Conservation (phyloP, 306 rosid species). For the cucumber (Cucumis sativus) region Cucumber_9930_V3 NC_026655.2:22561501-22562000, state of each 20-base stretch:
- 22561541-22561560: background rate
- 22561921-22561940: conserved; percentile 43
- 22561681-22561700: conserved; percentile 77
- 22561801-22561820: conserved; percentile 62
- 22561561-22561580: background rate
- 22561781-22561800: conserved; percentile 43
- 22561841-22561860: conserved; percentile 39
- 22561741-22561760: conserved; percentile 17
- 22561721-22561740: conserved; percentile 25
- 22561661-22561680: conserved; percentile 50
- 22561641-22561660: conserved; percentile 64
- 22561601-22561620: background rate
- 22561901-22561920: conserved; percentile 72
- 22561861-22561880: conserved; percentile 67
- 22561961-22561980: conserved; percentile 27
- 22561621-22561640: conserved; percentile 3
- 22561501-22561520: background rate
- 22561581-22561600: background rate
- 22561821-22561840: conserved; percentile 73
- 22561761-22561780: conserved; percentile 23
- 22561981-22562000: conserved; percentile 49
- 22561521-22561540: background rate
- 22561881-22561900: conserved; percentile 65
- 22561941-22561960: conserved; percentile 30
- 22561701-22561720: conserved; percentile 45